Evolutionary conservation across 306 rosid species (phyloP).

Genomic region (Cicer judaicum): DNA sequence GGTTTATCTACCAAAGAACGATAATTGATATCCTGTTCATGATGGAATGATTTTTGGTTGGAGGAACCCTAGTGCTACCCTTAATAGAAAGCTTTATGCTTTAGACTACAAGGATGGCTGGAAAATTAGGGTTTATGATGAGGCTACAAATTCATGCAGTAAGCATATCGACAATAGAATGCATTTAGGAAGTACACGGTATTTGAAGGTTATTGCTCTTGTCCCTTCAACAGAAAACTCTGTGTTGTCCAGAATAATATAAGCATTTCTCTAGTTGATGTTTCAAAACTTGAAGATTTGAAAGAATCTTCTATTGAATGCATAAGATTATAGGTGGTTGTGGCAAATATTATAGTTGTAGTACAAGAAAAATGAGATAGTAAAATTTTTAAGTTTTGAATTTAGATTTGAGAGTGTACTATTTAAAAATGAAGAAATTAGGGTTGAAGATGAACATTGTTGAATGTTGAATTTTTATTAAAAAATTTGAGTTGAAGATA

Average conservation of each 20-base stretch:
- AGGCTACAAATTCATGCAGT: constrained; percentile 69
- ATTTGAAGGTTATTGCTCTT: constrained; percentile 76
- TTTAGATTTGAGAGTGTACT: no score
- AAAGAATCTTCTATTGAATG: constrained; percentile 57
- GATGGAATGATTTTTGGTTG: constrained; percentile 84
- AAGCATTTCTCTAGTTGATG: constrained; percentile 80
- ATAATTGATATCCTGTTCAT: constrained; percentile 61
- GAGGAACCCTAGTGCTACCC: constrained; percentile 78
- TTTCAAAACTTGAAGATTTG: constrained; percentile 58
- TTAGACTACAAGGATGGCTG: constrained; percentile 86
- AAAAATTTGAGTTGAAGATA: no score
- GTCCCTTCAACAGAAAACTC: constrained; percentile 73
- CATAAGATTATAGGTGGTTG: no score
- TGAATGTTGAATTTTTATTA: no score
- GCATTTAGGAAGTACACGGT: constrained; percentile 72
- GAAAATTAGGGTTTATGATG: constrained; percentile 69
- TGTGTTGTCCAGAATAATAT: constrained; percentile 74
- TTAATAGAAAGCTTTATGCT: constrained; percentile 75
- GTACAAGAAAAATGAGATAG: no score
- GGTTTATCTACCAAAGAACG: constrained; percentile 73
- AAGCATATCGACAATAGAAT: constrained; percentile 69
- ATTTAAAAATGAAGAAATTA: no score
- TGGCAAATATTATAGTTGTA: no score
- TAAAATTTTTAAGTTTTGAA: no score
- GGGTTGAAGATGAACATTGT: no score